Conservation (phyloP, 2,329 filamentous ascomycete genomes). For the Hirsutella minnesotensis region DNA sequence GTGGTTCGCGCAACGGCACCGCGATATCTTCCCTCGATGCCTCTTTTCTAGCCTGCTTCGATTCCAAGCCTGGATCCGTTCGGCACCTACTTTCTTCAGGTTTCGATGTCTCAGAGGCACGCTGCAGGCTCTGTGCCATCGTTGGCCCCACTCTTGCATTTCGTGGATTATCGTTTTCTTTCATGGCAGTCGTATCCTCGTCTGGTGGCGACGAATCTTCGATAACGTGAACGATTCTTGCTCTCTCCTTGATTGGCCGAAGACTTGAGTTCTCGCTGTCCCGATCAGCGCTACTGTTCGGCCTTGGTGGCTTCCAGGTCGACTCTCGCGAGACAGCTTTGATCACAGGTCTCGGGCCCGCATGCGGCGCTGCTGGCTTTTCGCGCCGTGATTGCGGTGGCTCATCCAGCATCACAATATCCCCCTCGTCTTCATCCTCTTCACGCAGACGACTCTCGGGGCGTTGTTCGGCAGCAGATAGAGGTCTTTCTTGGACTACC, state of each 20-base stretch:
- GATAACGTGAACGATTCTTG: neutral
- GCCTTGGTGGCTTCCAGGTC: neutral
- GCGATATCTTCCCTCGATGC: no score
- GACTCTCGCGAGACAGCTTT: neutral
- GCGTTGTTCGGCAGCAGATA: neutral
- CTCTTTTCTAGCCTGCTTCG: no score
- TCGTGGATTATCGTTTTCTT: no score
- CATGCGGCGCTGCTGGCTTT: neutral
- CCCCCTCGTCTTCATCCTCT: conserved; percentile 1
- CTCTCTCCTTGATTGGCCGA: neutral
- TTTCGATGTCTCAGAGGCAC: no score
- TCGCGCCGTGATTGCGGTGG: neutral
- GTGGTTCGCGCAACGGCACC: neutral
- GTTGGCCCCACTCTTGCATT: no score
- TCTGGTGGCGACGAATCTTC: neutral
- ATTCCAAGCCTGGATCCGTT: no score
- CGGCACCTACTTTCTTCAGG: no score
- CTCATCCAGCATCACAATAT: conserved; percentile 5
- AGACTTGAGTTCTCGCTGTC: neutral
- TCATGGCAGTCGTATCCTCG: no score
- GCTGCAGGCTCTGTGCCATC: no score
- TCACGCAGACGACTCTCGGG: neutral
- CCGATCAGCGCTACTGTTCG: neutral
- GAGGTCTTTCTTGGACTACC: conserved; percentile 9
- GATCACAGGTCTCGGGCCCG: neutral